Evolutionary conservation across 306 rosid species (phyloP), one percentile per base, ranked within the genome.

Genomic region (Mimosa pudica): DNA sequence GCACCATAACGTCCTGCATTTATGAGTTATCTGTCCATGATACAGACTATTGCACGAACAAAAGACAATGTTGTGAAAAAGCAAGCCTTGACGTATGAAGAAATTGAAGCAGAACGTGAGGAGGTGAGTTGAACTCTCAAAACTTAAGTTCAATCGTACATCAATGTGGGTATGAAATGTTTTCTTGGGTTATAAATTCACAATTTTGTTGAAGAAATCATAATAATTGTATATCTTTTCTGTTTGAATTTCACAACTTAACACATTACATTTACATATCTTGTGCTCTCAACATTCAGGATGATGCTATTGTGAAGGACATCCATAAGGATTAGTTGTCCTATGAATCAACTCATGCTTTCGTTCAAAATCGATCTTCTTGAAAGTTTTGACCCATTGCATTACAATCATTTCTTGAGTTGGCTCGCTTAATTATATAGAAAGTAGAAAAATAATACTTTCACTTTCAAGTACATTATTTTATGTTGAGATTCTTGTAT

Each of bases 71-170:
- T 95, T 75, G 89, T 92, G 70, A 95, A 95, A 94, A 95, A 93
- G 87, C 98, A 95, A 82, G 96, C 98, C 62, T 81, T 95, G 83
- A 95, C 98, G 2, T 95, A 95, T 44, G 98, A 89, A 83, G 98
- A 95, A 89, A 92, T 95, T 87, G 98, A 86, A 82, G 98, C 95
- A 82, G 98, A 95, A 76, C 98, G 94, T 48, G 94, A 90, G 86
- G 98, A 95, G 89, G 98, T 92, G 85, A 90, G 91, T 80, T 57
- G 71, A 67, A 38, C 48, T 12, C 73, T 63, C 33, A 78, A 71
- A 48, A 55, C 55, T 68, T 46, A 74, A 17, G 49, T 70, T 64
- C 57, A 45, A 52, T 78, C 47, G 75, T 64, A 36, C 77, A 63
- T 69, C 38, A 18, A 33, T 55, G 12, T 55, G 18, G 66, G 72